Evolutionary conservation across 1,284 basidiomycete genomes (phyloP).

Genomic region (Leccinum griseonigrum): DNA sequence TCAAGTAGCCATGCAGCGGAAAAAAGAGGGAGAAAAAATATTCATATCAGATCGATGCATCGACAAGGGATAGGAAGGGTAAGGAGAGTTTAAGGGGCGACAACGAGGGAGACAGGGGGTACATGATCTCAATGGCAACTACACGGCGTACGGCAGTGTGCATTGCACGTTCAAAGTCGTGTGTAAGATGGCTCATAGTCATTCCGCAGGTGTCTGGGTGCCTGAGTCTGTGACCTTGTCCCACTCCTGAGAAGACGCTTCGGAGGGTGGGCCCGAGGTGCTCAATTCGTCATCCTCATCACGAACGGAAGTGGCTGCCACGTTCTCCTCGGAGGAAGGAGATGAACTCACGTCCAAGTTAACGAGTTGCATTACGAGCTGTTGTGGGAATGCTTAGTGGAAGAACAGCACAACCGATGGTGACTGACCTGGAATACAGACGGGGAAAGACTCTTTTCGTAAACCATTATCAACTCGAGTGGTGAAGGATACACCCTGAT

Average conservation of each 20-base stretch:
- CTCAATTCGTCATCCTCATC: conserved; percentile 52
- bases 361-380: conserved; percentile 87
- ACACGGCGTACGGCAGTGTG: conserved; percentile 33
- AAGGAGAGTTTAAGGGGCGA: conserved; percentile 21
- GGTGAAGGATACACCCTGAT: conserved; percentile 93
- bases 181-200: conserved; percentile 30
- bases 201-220: conserved; percentile 46
- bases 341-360: conserved; percentile 82
- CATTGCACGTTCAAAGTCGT: conserved; percentile 31
- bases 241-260: conserved; percentile 84
- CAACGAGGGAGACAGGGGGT: conserved; percentile 16
- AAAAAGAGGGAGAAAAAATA: conserved; percentile 33
- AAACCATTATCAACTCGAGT: conserved; percentile 89
- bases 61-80: conserved; percentile 22
- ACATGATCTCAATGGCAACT: conserved; percentile 28
- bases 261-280: conserved; percentile 71
- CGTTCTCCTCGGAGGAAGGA: conserved; percentile 39
- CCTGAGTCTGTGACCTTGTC: conserved; percentile 76
- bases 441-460: conserved; percentile 88
- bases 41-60: conserved; percentile 64
- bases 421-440: conserved; percentile 76
- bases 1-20: conserved; percentile 27
- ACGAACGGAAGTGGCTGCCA: conserved; percentile 30
- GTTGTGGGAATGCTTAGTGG: background rate
- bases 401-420: background rate